A percentile compares a stretch with the other conserved stretches of the same genome.
Evolutionary conservation across 495 filamentous ascomycete species (phyloP).

Genomic region (Aspergillus conjunctus): DNA sequence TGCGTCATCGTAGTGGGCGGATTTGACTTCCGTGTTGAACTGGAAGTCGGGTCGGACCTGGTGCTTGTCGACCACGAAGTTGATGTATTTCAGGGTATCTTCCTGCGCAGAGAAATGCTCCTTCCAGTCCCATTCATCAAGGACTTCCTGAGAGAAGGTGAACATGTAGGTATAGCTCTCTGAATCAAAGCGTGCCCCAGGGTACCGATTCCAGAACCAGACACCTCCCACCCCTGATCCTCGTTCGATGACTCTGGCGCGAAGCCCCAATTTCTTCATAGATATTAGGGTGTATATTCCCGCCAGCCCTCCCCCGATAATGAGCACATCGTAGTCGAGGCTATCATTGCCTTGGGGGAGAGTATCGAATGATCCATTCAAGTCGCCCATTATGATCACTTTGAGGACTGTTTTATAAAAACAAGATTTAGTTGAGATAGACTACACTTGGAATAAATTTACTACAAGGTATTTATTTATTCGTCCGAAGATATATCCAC

Average conservation of each 20-base stretch:
- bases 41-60: slow-evolving; percentile 38
- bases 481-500: too few relatives aligned
- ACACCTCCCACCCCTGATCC: slow-evolving; percentile 49
- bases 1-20: slow-evolving; percentile 39
- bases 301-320: slow-evolving; percentile 39
- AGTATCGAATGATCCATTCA: too few relatives aligned
- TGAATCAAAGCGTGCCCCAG: slow-evolving; percentile 46
- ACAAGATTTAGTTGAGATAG: too few relatives aligned
- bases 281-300: slow-evolving; percentile 39
- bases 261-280: slow-evolving; percentile 37
- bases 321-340: slow-evolving; percentile 25
- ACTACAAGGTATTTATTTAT: too few relatives aligned
- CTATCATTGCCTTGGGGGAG: too few relatives aligned
- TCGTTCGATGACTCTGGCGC: slow-evolving; percentile 44
- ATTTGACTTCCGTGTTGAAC: slow-evolving; percentile 48
- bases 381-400: too few relatives aligned
- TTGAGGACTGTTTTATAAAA: too few relatives aligned
- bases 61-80: slow-evolving; percentile 38
- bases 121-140: slow-evolving; percentile 50
- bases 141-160: slow-evolving; percentile 45
- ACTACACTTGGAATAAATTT: too few relatives aligned
- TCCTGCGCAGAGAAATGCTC: slow-evolving; percentile 49
- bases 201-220: slow-evolving; percentile 58
- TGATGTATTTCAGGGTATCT: slow-evolving; percentile 47
- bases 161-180: slow-evolving; percentile 51